Percentiles rank a stretch among this genome's conserved stretches.
phyloP scores from a whole-genome alignment of 768 basidiomycete species.

The Daedalea quercina region DNA sequence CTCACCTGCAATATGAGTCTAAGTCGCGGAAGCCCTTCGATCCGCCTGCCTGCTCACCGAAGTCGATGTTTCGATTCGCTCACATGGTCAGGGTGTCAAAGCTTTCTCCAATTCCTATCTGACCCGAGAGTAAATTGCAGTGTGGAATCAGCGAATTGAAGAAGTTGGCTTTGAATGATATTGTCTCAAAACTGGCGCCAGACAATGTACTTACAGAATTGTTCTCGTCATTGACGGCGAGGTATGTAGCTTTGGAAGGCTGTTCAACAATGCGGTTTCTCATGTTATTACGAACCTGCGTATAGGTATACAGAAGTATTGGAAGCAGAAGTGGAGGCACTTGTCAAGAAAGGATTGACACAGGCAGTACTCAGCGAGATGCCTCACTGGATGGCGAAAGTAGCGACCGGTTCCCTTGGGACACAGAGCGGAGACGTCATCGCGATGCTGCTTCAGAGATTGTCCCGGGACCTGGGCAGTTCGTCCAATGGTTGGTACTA shows the following conservation, averaged over 20 bases:
- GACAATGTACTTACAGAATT: background rate
- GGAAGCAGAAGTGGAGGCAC: background rate
- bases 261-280: no score
- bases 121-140: background rate
- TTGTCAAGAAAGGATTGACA: background rate
- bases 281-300: no score
- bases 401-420: background rate
- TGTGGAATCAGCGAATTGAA: background rate
- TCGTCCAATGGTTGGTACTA: no score
- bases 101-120: background rate
- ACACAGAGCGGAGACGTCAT: background rate
- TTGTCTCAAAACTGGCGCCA: background rate
- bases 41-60: slow-evolving; percentile 28
- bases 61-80: slow-evolving; percentile 39
- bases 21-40: background rate
- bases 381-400: background rate
- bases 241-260: background rate
- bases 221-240: background rate
- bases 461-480: no score
- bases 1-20: background rate
- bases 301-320: background rate
- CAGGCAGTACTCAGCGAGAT: background rate
- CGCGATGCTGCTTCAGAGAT: background rate
- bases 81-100: slow-evolving; percentile 23
- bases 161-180: background rate